Percentiles rank a stretch among this genome's conserved stretches.
These are phyloP conservation scores for Rhodotorula sp. DNA, from an alignment of 1,284 basidiomycete genomes.

Conservation along the genomic window DNA sequence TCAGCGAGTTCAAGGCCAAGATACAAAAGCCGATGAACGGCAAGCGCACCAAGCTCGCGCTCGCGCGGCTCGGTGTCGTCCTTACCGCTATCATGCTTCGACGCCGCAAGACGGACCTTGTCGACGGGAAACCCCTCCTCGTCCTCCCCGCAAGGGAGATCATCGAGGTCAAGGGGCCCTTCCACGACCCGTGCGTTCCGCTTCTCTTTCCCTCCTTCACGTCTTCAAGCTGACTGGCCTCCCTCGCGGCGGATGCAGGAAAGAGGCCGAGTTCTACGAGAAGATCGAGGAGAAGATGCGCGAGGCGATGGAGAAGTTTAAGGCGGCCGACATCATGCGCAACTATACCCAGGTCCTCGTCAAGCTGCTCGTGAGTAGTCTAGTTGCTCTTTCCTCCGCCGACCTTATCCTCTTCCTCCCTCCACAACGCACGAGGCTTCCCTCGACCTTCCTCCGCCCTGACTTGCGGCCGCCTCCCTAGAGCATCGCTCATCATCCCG, in stretches of 20 bases:
- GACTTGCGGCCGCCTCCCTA: no score
- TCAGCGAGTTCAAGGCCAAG: slow-evolving; percentile 62
- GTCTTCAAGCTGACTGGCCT: no score
- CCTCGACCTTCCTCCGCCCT: background rate
- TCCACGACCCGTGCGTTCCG: slow-evolving; percentile 46
- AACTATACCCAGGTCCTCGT: slow-evolving; percentile 84
- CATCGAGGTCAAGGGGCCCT: slow-evolving; percentile 62
- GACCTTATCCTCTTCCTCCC: no score
- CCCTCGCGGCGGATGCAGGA: slow-evolving; percentile 55
- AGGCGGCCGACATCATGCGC: slow-evolving; percentile 57
- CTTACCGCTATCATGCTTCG: slow-evolving; percentile 87
- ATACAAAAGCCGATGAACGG: slow-evolving; percentile 42
- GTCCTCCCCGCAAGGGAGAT: slow-evolving; percentile 76
- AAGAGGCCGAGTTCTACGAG: slow-evolving; percentile 80
- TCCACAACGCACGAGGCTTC: no score
- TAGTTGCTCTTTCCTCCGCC: background rate
- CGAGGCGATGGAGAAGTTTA: background rate
- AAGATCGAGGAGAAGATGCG: slow-evolving; percentile 70
- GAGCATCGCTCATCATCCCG: no score
- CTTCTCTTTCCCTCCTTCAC: no score
- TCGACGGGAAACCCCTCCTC: slow-evolving; percentile 83
- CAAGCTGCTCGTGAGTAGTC: slow-evolving; percentile 61
- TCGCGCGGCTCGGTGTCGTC: slow-evolving; percentile 61
- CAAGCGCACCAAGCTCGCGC: slow-evolving; percentile 33
- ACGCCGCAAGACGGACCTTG: slow-evolving; percentile 73